Evolutionary conservation across 140 eudicot species (phyloP), one percentile per base, ranked within the genome.

Genomic region (Oenanthe javanica): DNA sequence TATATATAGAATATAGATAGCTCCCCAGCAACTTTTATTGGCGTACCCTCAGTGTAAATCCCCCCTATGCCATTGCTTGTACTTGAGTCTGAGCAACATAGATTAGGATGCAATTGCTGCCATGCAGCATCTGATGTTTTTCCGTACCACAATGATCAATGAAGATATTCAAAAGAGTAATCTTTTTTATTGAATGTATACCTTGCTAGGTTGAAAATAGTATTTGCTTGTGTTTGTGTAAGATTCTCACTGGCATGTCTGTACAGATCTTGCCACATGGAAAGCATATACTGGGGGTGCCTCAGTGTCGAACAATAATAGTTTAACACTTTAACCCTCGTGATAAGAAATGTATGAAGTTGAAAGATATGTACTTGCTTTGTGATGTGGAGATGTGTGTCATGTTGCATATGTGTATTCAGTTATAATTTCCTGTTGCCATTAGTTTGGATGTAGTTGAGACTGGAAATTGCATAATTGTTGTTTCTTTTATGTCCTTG

Each of bases 401-500:
- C 46, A 67, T 31, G 1, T 67, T 13, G 9, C 12, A 66, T 31
- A 4, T 74, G 78, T 21, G 4, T 74, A 21, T 21, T 74, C 21
- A n/a, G 54, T 45, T 74, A 45, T 74, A 47, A 74, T 9, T 73
- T 19, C 50, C 27, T 73, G 55, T 38, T 4, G 52, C 27, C 16
- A 19, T 49, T 52, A 16, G 72, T 52, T 52, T 16, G 40, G 38
- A 69, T 48, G 77, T 47, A 42, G 40, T 50, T 66, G 25, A 48
- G 80, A 55, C 81, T 10, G 43, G 18, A 81, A 81, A 46, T 46
- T 51, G 74, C 49, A 27, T 67, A 47, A 71, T 77, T 71, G 67
- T 21, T 4, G 52, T 19, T 23, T 76, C 18, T 74, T 84, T 79
- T 49, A 50, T 79, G 50, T 36, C 69, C 66, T 84, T 89, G 89